These are phyloP conservation scores for Leptographium radiaticola DNA, from an alignment of 2,329 filamentous ascomycete genomes.

Conservation along the genomic window DNA sequence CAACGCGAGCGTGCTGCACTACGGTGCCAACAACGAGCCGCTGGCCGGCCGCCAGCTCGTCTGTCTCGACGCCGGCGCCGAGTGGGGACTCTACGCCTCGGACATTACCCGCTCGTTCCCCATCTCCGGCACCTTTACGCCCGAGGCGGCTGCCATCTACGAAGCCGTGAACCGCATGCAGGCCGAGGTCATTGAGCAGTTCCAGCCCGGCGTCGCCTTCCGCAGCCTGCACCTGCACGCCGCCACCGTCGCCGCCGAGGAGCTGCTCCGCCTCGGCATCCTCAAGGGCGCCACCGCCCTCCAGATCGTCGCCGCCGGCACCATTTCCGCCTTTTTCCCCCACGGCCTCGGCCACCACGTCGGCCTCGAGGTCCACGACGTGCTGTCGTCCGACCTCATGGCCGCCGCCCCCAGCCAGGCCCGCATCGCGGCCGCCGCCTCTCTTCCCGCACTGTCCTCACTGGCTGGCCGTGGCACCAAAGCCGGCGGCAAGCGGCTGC, in stretches of 20 bases:
- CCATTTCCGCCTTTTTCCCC: constrained; percentile 50
- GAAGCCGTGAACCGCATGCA: constrained; percentile 74
- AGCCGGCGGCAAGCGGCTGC: constrained; percentile 25
- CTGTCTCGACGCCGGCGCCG: constrained; percentile 76
- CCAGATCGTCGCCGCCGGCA: constrained; percentile 38
- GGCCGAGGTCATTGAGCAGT: constrained; percentile 51
- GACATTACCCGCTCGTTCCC: constrained; percentile 87
- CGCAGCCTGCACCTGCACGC: constrained; percentile 61
- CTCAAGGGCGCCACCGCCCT: constrained; percentile 47
- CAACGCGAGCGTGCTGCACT: constrained; percentile 82
- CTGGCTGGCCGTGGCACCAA: constrained; percentile 10
- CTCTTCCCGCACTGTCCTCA: neutral
- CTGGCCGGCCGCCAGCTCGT: constrained; percentile 60
- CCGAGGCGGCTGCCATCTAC: constrained; percentile 62
- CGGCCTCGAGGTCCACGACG: constrained; percentile 52
- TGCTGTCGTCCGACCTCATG: constrained; percentile 29
- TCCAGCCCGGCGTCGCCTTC: constrained; percentile 58
- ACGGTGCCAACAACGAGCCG: constrained; percentile 63
- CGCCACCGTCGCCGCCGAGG: constrained; percentile 56
- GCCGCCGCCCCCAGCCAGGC: neutral
- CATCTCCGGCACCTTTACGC: constrained; percentile 52
- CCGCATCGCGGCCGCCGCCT: neutral
- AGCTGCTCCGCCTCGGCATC: constrained; percentile 59
- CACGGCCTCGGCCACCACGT: constrained; percentile 54
- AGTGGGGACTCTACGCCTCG: constrained; percentile 74